These are phyloP conservation scores for Nakaseomyces kungkrabaensis DNA, from an alignment of 1,139 yeast species.

Conservation along the genomic window DNA sequence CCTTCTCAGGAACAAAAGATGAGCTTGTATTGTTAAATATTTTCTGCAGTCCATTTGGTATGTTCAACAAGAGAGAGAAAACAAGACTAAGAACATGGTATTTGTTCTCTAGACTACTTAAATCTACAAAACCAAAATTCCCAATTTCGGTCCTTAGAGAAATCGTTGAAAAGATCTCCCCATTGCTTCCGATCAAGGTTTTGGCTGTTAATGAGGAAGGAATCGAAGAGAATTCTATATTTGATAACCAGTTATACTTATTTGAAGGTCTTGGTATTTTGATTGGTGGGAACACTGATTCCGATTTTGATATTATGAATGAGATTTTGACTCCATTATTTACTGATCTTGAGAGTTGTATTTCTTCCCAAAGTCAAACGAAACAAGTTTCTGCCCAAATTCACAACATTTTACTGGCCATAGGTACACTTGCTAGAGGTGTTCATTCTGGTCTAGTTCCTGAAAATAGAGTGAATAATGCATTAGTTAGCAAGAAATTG, in stretches of 20 bases:
- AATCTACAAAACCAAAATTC: conserved; percentile 59
- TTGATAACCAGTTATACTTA: conserved; percentile 70
- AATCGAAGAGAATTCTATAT: conserved; percentile 51
- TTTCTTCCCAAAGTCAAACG: conserved; percentile 38
- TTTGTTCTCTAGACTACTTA: conserved; percentile 72
- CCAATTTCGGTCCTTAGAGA: conserved; percentile 42
- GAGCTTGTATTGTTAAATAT: conserved; percentile 57
- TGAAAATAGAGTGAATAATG: conserved; percentile 30
- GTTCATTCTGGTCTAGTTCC: conserved; percentile 36
- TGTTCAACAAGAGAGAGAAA: conserved; percentile 60
- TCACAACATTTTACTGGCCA: conserved; percentile 79
- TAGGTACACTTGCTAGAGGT: conserved; percentile 85
- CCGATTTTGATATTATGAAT: conserved; percentile 47
- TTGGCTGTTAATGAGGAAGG: conserved; percentile 46
- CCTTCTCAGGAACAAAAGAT: conserved; percentile 29
- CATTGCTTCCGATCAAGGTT: conserved; percentile 51
- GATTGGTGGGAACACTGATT: conserved; percentile 33
- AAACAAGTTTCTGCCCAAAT: conserved; percentile 54
- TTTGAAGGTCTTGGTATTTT: conserved; percentile 74
- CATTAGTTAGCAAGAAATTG: conserved; percentile 22
- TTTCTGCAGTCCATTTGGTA: conserved; percentile 72
- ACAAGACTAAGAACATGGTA: conserved; percentile 89
- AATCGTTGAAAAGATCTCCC: conserved; percentile 39
- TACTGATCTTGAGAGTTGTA: conserved; percentile 57
- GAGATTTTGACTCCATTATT: conserved; percentile 70